These are phyloP conservation scores for Stenogyne calaminthoides DNA, from an alignment of 305 asterid species.

Conservation along the genomic window DNA sequence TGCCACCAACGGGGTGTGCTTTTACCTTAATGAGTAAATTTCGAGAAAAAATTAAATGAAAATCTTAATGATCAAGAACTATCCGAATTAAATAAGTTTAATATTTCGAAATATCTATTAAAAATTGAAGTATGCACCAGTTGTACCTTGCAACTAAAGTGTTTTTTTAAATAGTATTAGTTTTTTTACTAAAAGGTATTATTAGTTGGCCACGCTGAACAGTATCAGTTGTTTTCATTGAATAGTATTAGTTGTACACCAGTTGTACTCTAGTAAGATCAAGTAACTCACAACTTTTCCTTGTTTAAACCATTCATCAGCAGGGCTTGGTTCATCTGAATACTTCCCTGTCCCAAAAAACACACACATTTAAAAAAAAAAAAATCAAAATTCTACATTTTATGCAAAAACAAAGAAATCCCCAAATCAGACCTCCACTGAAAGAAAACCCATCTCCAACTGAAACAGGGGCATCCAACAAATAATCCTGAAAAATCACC, in stretches of 20 bases:
- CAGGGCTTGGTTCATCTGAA: constrained; percentile 85
- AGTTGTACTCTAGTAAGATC: neutral
- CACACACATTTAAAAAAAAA: neutral
- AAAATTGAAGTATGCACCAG: neutral
- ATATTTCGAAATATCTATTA: neutral
- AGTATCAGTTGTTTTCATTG: no score
- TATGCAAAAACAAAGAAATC: neutral
- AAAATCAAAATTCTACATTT: neutral
- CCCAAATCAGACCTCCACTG: constrained; percentile 69
- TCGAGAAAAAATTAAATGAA: neutral
- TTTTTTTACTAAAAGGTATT: no score
- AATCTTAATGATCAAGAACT: neutral
- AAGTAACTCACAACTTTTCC: constrained; percentile 72
- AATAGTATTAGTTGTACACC: no score
- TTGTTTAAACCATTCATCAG: constrained; percentile 86
- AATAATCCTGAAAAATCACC: constrained; percentile 57
- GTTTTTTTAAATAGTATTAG: no score
- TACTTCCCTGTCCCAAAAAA: constrained; percentile 63
- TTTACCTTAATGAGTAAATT: constrained; percentile 52
- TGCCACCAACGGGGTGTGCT: constrained; percentile 81
- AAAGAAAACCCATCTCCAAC: constrained; percentile 90
- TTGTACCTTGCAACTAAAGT: no score
- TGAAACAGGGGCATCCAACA: constrained; percentile 78
- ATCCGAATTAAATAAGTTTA: neutral
- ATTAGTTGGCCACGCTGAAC: no score